Percentiles rank a stretch among this genome's conserved stretches.
Conservation (phyloP, 2,329 filamentous ascomycete genomes). For the Pestalotiopsis sp. region DNA sequence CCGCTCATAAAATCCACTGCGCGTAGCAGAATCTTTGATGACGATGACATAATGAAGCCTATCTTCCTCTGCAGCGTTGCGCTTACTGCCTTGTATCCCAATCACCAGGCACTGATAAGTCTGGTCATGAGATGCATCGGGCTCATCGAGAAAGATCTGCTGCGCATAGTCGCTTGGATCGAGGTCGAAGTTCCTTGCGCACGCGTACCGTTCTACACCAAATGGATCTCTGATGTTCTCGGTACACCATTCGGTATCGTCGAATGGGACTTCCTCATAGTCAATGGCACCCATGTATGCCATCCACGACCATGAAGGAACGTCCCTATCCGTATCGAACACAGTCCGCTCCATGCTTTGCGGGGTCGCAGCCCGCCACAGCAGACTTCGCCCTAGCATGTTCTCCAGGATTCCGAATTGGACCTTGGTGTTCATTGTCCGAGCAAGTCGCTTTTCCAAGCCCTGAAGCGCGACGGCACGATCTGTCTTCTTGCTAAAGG, state of each 20-base stretch:
- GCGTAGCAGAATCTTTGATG: not conserved
- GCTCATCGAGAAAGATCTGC: not conserved
- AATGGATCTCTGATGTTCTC: not conserved
- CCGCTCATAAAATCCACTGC: not conserved
- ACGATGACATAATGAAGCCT: not conserved
- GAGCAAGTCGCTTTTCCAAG: constrained; percentile 9
- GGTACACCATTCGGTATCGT: not conserved
- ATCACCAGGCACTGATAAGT: not conserved
- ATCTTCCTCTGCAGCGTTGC: not conserved
- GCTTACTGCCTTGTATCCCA: not conserved
- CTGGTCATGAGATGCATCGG: not conserved
- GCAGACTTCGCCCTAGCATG: constrained; percentile 6
- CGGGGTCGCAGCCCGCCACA: constrained; percentile 5
- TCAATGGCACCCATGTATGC: not conserved
- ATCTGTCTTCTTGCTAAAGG: constrained; percentile 9
- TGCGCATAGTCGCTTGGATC: not conserved
- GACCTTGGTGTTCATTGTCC: not conserved
- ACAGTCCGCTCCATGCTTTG: not conserved
- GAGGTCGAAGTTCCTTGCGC: not conserved
- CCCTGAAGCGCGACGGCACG: constrained; percentile 12
- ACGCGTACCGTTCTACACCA: not conserved
- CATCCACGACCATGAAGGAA: constrained; percentile 9
- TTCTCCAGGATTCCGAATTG: constrained; percentile 3
- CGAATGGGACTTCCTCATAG: not conserved
- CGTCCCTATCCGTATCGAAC: not conserved